Evolutionary conservation across 1,284 basidiomycete species (phyloP).

Genomic region (Quambalaria eucalypti): DNA sequence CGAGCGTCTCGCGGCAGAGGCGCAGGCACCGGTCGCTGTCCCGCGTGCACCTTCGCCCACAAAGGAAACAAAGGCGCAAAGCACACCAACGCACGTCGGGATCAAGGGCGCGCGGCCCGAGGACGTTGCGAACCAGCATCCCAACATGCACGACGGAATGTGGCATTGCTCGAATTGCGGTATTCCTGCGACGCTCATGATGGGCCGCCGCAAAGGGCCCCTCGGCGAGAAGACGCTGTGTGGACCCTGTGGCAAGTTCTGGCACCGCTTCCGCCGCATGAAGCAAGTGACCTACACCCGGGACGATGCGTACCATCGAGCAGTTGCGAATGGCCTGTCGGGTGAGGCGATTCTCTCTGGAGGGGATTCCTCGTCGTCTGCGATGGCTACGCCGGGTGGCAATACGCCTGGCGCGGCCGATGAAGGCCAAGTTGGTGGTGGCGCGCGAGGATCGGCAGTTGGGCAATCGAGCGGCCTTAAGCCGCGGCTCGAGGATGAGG

Average conservation of each 20-base stretch:
- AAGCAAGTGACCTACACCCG: slow-evolving; percentile 34
- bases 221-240: slow-evolving; percentile 84
- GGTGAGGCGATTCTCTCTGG: background rate
- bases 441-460: slow-evolving; percentile 12
- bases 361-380: slow-evolving; percentile 12
- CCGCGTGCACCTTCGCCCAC: background rate
- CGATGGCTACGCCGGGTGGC: slow-evolving; percentile 17
- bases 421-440: slow-evolving; percentile 5
- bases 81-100: background rate
- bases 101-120: slow-evolving; percentile 18
- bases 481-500: too few relatives aligned
- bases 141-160: slow-evolving; percentile 39
- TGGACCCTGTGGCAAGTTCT: slow-evolving; percentile 70
- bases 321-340: slow-evolving; percentile 10
- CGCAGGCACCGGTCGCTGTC: background rate
- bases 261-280: slow-evolving; percentile 39
- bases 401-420: slow-evolving; percentile 3
- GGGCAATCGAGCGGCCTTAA: background rate
- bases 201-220: slow-evolving; percentile 60
- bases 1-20: background rate
- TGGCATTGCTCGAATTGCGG: slow-evolving; percentile 47
- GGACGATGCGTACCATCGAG: slow-evolving; percentile 30
- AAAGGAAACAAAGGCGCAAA: background rate
- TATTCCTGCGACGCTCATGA: slow-evolving; percentile 31
- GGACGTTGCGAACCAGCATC: slow-evolving; percentile 39